A percentile compares a stretch with the other conserved stretches of the same genome.
These are phyloP conservation scores for Fusarium continuum DNA, from an alignment of 2,329 filamentous ascomycete species.

Conservation along the genomic window DNA sequence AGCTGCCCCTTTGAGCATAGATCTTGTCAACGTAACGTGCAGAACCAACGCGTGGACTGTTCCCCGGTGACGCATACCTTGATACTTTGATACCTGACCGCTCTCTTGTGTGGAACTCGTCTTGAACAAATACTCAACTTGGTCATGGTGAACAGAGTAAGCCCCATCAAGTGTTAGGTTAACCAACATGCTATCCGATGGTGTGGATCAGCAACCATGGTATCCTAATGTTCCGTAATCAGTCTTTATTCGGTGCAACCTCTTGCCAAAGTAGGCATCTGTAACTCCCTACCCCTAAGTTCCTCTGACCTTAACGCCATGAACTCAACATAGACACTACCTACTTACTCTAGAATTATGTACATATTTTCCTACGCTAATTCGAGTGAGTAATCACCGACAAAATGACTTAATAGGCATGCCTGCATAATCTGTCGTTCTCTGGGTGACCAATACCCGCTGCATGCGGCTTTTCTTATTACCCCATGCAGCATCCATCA, in stretches of 20 bases:
- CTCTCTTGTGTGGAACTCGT: neutral
- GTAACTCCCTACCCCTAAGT: neutral
- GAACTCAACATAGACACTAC: neutral
- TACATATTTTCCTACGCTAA: neutral
- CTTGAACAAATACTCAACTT: neutral
- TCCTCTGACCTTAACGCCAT: neutral
- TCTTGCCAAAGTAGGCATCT: neutral
- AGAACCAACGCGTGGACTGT: slow-evolving; percentile 4
- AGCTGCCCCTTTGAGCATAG: slow-evolving; percentile 38
- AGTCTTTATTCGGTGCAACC: neutral
- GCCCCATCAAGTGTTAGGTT: neutral
- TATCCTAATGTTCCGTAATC: neutral
- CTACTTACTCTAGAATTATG: neutral
- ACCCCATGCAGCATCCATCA: neutral
- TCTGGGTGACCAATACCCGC: slow-evolving; percentile 1
- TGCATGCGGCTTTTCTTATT: neutral
- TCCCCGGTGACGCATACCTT: slow-evolving; percentile 16
- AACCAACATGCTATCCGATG: neutral
- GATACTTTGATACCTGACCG: neutral
- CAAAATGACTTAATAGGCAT: neutral
- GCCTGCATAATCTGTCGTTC: neutral
- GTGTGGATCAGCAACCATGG: too few relatives aligned
- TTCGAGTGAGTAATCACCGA: neutral
- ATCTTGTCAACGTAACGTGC: slow-evolving; percentile 5
- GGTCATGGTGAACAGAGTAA: neutral